Conservation (phyloP, 2,329 filamentous ascomycete genomes). For the Lasiodiplodia sp. region DNA sequence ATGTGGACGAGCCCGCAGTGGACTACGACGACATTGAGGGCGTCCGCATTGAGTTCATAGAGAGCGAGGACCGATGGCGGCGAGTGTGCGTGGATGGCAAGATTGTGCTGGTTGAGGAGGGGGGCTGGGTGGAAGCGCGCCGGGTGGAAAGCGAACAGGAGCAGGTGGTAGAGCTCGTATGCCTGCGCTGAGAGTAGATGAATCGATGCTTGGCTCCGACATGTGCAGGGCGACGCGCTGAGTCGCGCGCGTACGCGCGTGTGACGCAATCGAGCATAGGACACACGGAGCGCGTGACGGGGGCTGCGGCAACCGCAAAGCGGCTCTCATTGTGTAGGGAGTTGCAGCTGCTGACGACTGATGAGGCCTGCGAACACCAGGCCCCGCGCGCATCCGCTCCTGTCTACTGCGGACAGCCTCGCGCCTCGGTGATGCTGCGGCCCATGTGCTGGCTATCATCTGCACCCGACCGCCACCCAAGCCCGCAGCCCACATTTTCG, state of each 20-base stretch:
- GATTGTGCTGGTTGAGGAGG: slow-evolving; percentile 75
- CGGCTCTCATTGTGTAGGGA: slow-evolving; percentile 5
- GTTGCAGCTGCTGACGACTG: background rate
- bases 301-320: slow-evolving; percentile 2
- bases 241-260: slow-evolving; percentile 12
- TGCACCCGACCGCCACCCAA: slow-evolving; percentile 22
- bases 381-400: slow-evolving; percentile 18
- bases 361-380: background rate
- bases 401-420: background rate
- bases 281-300: slow-evolving; percentile 28
- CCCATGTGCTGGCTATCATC: slow-evolving; percentile 12
- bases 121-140: slow-evolving; percentile 74
- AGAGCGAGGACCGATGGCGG: slow-evolving; percentile 77
- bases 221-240: slow-evolving; percentile 20
- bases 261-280: slow-evolving; percentile 26
- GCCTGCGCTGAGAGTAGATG: slow-evolving; percentile 20
- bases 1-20: slow-evolving; percentile 64
- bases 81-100: slow-evolving; percentile 92
- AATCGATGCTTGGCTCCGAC: slow-evolving; percentile 32
- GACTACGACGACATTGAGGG: slow-evolving; percentile 75
- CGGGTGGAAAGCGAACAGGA: slow-evolving; percentile 49
- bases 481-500: slow-evolving; percentile 18
- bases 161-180: slow-evolving; percentile 46
- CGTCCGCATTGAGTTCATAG: slow-evolving; percentile 69
- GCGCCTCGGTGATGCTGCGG: slow-evolving; percentile 6